A percentile compares a stretch with the other conserved stretches of the same genome.
Conservation (phyloP, 2,329 filamentous ascomycete genomes). For the Colletotrichum sp. region DNA sequence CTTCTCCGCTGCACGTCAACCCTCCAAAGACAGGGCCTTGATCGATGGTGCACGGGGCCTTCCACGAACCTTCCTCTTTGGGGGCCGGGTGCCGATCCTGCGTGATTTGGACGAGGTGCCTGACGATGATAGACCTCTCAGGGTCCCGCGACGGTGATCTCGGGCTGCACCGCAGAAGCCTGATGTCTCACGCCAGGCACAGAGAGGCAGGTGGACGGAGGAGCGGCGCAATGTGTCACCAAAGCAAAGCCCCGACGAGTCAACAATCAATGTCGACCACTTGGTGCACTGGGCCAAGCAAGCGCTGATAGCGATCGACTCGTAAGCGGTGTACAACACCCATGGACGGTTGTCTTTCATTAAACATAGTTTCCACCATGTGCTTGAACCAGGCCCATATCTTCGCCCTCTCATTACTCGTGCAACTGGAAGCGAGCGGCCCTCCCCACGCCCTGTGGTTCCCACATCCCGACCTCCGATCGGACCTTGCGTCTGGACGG, state of each 20-base stretch:
- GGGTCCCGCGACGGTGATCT: not conserved
- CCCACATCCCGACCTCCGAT: slow-evolving; percentile 15
- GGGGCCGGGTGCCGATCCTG: slow-evolving; percentile 9
- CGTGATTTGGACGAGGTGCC: not conserved
- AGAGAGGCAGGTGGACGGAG: slow-evolving; percentile 10
- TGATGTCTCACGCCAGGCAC: slow-evolving; percentile 8
- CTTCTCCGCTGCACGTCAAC: slow-evolving; percentile 17
- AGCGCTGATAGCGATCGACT: slow-evolving; percentile 5
- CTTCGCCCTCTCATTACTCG: slow-evolving; percentile 11
- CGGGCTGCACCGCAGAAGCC: not conserved
- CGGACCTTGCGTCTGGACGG: slow-evolving; percentile 9
- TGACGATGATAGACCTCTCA: not conserved
- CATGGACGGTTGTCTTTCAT: not conserved
- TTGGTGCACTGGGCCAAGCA: slow-evolving; percentile 1
- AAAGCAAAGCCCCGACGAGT: not conserved
- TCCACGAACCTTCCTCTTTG: slow-evolving; percentile 18
- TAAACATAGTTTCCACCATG: slow-evolving; percentile 2
- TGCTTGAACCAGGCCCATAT: not conserved
- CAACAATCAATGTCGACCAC: not conserved
- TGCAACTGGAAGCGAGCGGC: not conserved
- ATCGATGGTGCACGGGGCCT: not conserved
- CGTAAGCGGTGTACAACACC: slow-evolving; percentile 6
- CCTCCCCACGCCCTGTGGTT: not conserved
- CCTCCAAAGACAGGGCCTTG: not conserved
- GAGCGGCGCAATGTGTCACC: not conserved